Base-by-base conservation (phyloP, 805 yeast species). In the Yamadazyma tumulicola region DNA sequence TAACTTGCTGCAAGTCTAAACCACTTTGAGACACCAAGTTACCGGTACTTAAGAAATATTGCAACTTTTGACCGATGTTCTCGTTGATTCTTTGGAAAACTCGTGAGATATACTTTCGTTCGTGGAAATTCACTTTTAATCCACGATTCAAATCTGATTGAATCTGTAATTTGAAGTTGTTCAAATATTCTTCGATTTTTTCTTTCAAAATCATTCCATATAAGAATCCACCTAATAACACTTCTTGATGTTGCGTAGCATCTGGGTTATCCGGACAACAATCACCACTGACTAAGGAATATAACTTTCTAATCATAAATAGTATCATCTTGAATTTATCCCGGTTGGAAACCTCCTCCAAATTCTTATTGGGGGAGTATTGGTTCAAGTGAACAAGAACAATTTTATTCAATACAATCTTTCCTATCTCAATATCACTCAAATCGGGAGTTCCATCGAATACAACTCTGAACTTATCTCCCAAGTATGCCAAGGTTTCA, bases 211-310 rank as follows among this genome's bases (percentile, higher is more conserved):
- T 91, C 95, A 89, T 89, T 48, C 97, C 97, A 51, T 87, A 93
- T 36, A 93, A 70, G 75, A 93, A 86, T 11, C 98, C 98, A 45
- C 97, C 97, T 38, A 93, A 73, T 43, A 93, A 66, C 20, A 93
- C 85, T 66, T 93, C 98, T 66, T 93, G 98, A 71, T 93, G 97
- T 71, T 93, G 98, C 7, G 96, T 86, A 32, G 97, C 95, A 80
- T 93, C 98, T 57, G 98, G 98, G 65, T 93, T 93, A 61, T 93
- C 98, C 12, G 96, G 91, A 34, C 89, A 69, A 61, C 97, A 91
- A 57, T 91, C 96, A 41, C 97, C 97, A 23, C 96, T 96, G 29
- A 91, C 97, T 45, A 93, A 73, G 0, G 97, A 75, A 59, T 93
- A 93, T 42, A 93, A 74, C 64, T 93, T 93, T 72, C 97, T 79